A percentile compares a stretch with the other conserved stretches of the same genome.
phyloP scores from a whole-genome alignment of 352 stramenopile genomes.

The Globisporangium barbulae region DNA sequence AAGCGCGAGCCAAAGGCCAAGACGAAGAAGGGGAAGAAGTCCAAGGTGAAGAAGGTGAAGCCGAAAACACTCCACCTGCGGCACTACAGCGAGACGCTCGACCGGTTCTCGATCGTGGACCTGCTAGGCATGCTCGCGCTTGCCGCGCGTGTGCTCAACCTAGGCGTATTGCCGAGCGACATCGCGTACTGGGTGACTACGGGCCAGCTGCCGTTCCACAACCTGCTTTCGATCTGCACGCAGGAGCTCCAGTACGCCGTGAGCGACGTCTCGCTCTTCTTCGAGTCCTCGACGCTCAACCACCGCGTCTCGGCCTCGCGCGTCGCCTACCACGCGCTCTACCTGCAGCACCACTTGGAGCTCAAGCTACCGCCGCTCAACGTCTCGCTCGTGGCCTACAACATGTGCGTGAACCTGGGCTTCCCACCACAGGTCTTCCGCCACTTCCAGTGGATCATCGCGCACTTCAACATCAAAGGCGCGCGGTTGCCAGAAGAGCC shows the following conservation, averaged over 20 bases:
- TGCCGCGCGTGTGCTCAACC: constrained; percentile 57
- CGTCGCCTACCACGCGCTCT: constrained; percentile 48
- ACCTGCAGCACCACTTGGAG: constrained; percentile 71
- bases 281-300: constrained; percentile 38
- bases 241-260: constrained; percentile 44
- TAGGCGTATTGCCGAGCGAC: constrained; percentile 58
- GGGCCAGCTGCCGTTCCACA: constrained; percentile 63
- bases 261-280: constrained; percentile 53
- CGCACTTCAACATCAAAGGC: constrained; percentile 45
- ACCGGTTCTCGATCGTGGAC: constrained; percentile 55
- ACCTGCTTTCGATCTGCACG: constrained; percentile 49
- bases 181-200: constrained; percentile 58
- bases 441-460: constrained; percentile 68
- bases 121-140: constrained; percentile 61
- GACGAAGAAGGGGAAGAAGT: background rate
- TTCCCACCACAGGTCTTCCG: constrained; percentile 59
- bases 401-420: constrained; percentile 47
- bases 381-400: constrained; percentile 46
- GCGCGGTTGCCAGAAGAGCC: constrained; percentile 31
- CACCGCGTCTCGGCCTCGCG: constrained; percentile 36
- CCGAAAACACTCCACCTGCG: background rate
- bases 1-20: background rate
- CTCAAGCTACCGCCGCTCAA: constrained; percentile 73
- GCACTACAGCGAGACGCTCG: constrained; percentile 20
- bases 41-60: background rate